These are phyloP conservation scores for Gonium pectorale DNA, from an alignment of 139 green algal species.

Conservation along the genomic window DNA sequence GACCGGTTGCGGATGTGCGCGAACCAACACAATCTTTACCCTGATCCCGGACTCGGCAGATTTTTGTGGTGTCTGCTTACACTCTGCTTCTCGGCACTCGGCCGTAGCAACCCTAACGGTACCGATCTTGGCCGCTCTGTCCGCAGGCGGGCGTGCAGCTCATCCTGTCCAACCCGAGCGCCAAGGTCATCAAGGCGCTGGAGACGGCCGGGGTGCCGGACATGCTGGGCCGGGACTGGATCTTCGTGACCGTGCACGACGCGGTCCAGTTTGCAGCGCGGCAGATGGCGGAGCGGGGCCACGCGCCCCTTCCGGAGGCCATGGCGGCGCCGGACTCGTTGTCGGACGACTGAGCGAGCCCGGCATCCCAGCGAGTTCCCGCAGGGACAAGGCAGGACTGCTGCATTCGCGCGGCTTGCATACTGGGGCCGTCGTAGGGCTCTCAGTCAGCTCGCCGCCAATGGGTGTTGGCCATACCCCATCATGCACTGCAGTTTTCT, in stretches of 20 bases:
- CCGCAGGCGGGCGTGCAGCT: slow-evolving; percentile 52
- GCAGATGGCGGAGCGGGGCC: slow-evolving; percentile 33
- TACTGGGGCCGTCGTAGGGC: too few relatives aligned
- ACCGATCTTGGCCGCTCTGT: not conserved
- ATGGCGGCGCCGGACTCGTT: not conserved
- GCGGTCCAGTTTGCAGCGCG: slow-evolving; percentile 44
- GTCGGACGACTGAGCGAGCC: slow-evolving; percentile 22
- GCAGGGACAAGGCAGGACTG: too few relatives aligned
- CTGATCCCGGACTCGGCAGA: too few relatives aligned
- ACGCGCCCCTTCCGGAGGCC: not conserved
- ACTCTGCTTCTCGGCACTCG: not conserved
- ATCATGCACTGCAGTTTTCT: too few relatives aligned
- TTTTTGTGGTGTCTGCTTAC: not conserved
- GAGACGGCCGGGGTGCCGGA: slow-evolving; percentile 48
- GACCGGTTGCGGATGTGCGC: too few relatives aligned
- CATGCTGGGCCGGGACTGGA: slow-evolving; percentile 55
- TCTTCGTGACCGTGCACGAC: slow-evolving; percentile 65
- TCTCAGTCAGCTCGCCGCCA: too few relatives aligned
- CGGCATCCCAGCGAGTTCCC: too few relatives aligned
- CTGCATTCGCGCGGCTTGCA: too few relatives aligned
- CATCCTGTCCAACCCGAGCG: slow-evolving; percentile 55
- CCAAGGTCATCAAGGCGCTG: slow-evolving; percentile 50
- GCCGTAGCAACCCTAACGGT: not conserved
- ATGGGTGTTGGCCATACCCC: too few relatives aligned
- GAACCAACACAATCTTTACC: too few relatives aligned